Evolutionary conservation across 306 rosid genomes (phyloP).

Genomic region (Echinosophora koreensis): DNA sequence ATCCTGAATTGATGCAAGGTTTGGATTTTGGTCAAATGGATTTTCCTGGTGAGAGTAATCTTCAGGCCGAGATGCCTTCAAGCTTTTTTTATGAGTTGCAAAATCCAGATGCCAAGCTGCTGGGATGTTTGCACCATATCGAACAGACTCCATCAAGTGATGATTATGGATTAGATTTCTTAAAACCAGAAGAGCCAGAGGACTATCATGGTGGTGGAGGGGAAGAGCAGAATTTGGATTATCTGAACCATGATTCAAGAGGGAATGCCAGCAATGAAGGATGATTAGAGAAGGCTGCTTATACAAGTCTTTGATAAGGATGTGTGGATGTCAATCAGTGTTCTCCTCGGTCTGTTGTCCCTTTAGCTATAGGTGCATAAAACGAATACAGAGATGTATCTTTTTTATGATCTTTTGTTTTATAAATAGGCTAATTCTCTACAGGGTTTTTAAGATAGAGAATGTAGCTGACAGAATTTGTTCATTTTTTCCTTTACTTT

Average conservation of each 20-base stretch:
- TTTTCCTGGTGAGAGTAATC: conserved; percentile 25
- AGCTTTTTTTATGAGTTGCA: conserved; percentile 57
- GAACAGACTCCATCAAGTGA: conserved; percentile 55
- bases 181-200: conserved; percentile 59
- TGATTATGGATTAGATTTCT: conserved; percentile 69
- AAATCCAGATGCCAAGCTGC: conserved; percentile 73
- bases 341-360: background rate
- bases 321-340: background rate
- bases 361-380: conserved; percentile 29
- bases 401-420: background rate
- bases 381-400: background rate
- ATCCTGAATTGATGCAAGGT: conserved; percentile 44
- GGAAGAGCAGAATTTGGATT: conserved; percentile 51
- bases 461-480: conserved; percentile 55
- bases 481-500: conserved; percentile 38
- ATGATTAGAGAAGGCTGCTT: conserved; percentile 1
- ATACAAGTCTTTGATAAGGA: background rate
- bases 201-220: conserved; percentile 27
- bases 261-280: conserved; percentile 1
- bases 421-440: conserved; percentile 60
- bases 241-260: conserved; percentile 43
- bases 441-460: conserved; percentile 62
- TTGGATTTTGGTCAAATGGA: conserved; percentile 39
- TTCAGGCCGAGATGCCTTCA: conserved; percentile 48
- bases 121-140: conserved; percentile 71